A percentile compares a stretch with the other conserved stretches of the same genome.
These are phyloP conservation scores for Saccharomycopsis malanga DNA, from an alignment of 805 yeast genomes.

Conservation along the genomic window DNA sequence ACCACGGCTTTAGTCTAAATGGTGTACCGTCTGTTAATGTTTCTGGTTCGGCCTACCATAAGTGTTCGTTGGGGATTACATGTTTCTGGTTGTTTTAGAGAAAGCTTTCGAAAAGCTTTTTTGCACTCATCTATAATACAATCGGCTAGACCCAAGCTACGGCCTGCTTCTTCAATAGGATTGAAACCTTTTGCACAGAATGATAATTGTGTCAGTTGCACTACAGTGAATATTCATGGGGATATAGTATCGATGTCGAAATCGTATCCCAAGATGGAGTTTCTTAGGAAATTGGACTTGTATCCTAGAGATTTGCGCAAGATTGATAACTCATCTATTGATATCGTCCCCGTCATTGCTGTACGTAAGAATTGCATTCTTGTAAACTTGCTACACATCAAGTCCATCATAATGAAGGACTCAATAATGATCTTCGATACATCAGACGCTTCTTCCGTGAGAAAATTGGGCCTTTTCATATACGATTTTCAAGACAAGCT, in stretches of 20 bases:
- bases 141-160: neutral
- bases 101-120: neutral
- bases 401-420: constrained; percentile 69
- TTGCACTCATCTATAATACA: neutral
- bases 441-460: constrained; percentile 35
- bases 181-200: neutral
- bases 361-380: constrained; percentile 66
- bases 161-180: neutral
- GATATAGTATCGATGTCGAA: constrained; percentile 58
- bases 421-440: constrained; percentile 73
- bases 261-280: constrained; percentile 54
- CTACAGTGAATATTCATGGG: constrained; percentile 59
- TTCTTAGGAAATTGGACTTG: constrained; percentile 63
- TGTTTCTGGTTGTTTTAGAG: too few relatives aligned
- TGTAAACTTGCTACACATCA: constrained; percentile 68
- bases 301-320: constrained; percentile 88
- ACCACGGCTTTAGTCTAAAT: too few relatives aligned
- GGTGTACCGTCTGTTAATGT: too few relatives aligned
- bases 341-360: constrained; percentile 76
- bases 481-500: constrained; percentile 54
- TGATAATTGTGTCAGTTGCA: constrained; percentile 52
- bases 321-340: constrained; percentile 67
- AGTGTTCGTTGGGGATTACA: too few relatives aligned
- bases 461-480: constrained; percentile 67
- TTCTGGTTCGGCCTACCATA: too few relatives aligned